Conservation (phyloP, 108 stramenopile genomes). For the Pseudonitzschia pungens region DNA sequence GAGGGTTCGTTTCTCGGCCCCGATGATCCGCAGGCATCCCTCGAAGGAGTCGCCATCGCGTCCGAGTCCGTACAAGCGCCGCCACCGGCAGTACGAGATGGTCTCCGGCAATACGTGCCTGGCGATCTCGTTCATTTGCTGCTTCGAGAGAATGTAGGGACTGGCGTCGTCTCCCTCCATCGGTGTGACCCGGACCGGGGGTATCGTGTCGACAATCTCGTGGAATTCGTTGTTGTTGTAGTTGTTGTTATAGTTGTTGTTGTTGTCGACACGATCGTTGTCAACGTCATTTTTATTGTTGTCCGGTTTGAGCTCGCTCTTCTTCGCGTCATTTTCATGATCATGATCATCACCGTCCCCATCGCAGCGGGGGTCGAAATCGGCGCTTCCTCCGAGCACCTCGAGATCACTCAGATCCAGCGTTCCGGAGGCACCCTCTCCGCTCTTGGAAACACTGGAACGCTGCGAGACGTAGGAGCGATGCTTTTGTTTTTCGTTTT, state of each 20-base stretch:
- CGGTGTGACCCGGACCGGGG: conserved; percentile 20
- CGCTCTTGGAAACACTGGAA: conserved; percentile 16
- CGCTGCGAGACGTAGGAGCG: too few relatives aligned
- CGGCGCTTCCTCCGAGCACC: background rate
- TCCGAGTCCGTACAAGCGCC: conserved; percentile 68
- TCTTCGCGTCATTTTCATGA: background rate
- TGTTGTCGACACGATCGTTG: background rate
- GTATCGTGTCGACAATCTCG: conserved; percentile 24
- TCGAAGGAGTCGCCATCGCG: conserved; percentile 89
- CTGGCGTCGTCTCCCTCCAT: conserved; percentile 14
- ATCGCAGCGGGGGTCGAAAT: background rate
- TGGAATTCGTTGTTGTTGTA: conserved; percentile 22
- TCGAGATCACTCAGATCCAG: conserved; percentile 17
- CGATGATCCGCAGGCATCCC: conserved; percentile 59
- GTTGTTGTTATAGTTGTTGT: conserved; percentile 4
- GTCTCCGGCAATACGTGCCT: conserved; percentile 58
- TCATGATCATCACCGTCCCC: too few relatives aligned
- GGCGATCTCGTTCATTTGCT: conserved; percentile 54
- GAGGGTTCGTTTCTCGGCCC: conserved; percentile 55
- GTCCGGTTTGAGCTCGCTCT: background rate
- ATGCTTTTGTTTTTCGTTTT: background rate
- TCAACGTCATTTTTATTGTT: conserved; percentile 15
- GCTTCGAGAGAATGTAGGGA: conserved; percentile 36
- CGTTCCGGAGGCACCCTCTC: conserved; percentile 42
- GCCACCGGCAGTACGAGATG: conserved; percentile 76